A percentile compares a stretch with the other conserved stretches of the same genome.
Evolutionary conservation across 1,284 basidiomycete species (phyloP).

Genomic region (Ceratobasidium sp.): DNA sequence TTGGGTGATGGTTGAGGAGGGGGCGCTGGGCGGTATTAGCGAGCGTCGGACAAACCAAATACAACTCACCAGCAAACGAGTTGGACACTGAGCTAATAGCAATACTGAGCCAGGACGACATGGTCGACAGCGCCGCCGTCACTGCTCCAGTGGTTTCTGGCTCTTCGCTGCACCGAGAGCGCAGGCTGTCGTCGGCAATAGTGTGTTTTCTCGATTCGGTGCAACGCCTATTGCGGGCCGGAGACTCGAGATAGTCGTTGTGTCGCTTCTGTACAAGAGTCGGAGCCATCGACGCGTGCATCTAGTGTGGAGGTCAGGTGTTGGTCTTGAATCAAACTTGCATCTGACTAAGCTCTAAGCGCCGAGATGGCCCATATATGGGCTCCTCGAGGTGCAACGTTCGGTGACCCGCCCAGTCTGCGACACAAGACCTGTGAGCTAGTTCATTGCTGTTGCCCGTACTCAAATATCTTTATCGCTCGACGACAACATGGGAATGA

Average conservation of each 20-base stretch:
- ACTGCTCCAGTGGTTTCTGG: not conserved
- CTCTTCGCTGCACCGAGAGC: slow-evolving; percentile 6
- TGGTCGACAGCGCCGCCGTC: not conserved
- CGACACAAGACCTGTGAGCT: not conserved
- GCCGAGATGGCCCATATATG: slow-evolving; percentile 6
- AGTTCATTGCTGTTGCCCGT: too few species aligned
- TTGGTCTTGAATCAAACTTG: slow-evolving; percentile 8
- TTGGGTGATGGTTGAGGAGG: slow-evolving; percentile 18
- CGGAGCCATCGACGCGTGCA: slow-evolving; percentile 17
- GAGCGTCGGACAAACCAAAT: not conserved
- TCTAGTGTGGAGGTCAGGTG: slow-evolving; percentile 22
- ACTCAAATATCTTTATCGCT: not conserved
- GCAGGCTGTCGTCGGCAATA: not conserved
- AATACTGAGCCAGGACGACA: not conserved
- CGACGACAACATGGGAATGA: slow-evolving; percentile 74
- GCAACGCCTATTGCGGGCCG: slow-evolving; percentile 18
- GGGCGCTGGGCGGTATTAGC: not conserved
- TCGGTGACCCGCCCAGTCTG: too few species aligned
- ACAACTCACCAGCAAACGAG: not conserved
- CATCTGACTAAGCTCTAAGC: not conserved
- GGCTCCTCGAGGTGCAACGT: slow-evolving; percentile 31
- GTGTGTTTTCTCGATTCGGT: not conserved
- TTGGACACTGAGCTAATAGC: not conserved
- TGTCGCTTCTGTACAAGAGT: not conserved
- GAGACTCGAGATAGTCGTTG: slow-evolving; percentile 6